Evolutionary conservation across 345 rosid genomes (phyloP).

Genomic region (Geranium brycei): DNA sequence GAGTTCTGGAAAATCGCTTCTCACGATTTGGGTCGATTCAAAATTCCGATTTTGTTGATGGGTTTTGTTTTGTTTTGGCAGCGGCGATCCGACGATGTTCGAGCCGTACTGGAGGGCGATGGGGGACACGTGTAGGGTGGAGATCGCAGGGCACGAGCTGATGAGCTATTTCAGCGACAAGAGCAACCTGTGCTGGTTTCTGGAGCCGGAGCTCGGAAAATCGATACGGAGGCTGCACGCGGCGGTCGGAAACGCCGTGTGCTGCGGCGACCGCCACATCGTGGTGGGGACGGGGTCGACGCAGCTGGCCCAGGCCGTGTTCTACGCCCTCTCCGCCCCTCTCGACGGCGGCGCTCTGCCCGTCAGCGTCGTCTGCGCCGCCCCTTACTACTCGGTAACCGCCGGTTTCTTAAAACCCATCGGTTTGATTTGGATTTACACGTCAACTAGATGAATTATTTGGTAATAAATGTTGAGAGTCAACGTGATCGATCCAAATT

Average conservation of each 20-base stretch:
- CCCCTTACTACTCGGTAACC: conserved; percentile 81
- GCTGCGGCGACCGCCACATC: conserved; percentile 27
- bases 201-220: conserved; percentile 44
- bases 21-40: not conserved
- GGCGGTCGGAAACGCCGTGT: conserved; percentile 48
- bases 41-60: not conserved
- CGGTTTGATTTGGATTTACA: too few relatives aligned
- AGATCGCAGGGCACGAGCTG: conserved; percentile 43
- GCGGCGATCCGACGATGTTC: conserved; percentile 85
- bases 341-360: conserved; percentile 21
- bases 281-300: conserved; percentile 88
- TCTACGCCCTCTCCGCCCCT: conserved; percentile 51
- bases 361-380: conserved; percentile 65
- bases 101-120: conserved; percentile 55
- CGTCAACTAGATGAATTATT: too few relatives aligned
- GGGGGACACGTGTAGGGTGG: conserved; percentile 53
- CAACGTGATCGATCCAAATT: too few relatives aligned
- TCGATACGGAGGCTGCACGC: conserved; percentile 56
- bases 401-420: not conserved
- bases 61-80: conserved; percentile 11
- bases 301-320: conserved; percentile 59
- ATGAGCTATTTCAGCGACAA: conserved; percentile 80
- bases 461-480: too few relatives aligned
- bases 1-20: not conserved
- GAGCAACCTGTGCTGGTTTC: conserved; percentile 56